phyloP scores from a whole-genome alignment of 75 land plant species.

The Cupressus sempervirens region DNA sequence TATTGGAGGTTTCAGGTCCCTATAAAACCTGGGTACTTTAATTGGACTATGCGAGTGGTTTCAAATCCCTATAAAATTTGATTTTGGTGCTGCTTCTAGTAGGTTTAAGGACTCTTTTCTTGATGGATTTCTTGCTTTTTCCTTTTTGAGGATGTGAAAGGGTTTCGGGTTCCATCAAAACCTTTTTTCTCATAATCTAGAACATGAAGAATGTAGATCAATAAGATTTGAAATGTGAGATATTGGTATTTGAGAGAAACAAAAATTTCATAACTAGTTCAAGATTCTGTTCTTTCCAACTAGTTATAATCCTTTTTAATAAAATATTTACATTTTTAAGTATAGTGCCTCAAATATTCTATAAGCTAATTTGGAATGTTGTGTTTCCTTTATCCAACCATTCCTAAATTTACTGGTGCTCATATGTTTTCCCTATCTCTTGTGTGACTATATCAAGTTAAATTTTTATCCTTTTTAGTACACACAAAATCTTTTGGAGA shows the following conservation, averaged over 20 bases:
- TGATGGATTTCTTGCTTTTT: no score
- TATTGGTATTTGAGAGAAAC: background rate
- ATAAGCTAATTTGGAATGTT: conserved; percentile 57
- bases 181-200: no score
- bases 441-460: conserved; percentile 61
- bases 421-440: conserved; percentile 70
- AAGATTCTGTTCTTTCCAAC: conserved; percentile 55
- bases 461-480: conserved; percentile 49
- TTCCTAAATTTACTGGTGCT: conserved; percentile 60
- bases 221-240: background rate
- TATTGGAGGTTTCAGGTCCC: no score
- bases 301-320: conserved; percentile 51
- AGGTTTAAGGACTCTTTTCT: no score
- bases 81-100: no score
- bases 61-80: no score
- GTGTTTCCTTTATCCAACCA: conserved; percentile 65
- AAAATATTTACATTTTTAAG: conserved; percentile 55
- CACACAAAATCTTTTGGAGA: conserved; percentile 70
- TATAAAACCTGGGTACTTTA: no score
- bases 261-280: conserved; percentile 24
- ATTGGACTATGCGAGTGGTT: no score
- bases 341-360: conserved; percentile 33
- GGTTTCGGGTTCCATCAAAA: no score
- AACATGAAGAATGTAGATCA: background rate
- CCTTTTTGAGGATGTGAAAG: no score